Percentiles rank a stretch among this genome's conserved stretches.
Conservation (phyloP, 768 basidiomycete genomes). For the Boletus fagicola region DNA sequence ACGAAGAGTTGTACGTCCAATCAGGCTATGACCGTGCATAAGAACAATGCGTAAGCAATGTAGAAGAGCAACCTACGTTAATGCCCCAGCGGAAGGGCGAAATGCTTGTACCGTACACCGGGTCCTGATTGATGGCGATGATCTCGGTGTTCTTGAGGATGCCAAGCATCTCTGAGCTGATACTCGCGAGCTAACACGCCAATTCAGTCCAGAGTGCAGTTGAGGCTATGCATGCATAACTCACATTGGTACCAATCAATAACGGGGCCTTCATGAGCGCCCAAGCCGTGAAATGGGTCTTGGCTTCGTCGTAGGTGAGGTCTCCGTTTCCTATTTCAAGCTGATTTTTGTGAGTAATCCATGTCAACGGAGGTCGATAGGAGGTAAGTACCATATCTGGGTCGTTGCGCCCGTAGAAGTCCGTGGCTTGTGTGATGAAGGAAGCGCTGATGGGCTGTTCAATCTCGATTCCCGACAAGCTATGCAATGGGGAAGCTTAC, state of each 20-base stretch:
- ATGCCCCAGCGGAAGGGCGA: conserved; percentile 69
- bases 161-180: conserved; percentile 47
- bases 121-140: conserved; percentile 65
- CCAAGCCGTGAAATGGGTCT: conserved; percentile 71
- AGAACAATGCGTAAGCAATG: background rate
- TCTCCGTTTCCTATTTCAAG: conserved; percentile 64
- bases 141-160: conserved; percentile 63
- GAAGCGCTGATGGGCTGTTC: conserved; percentile 46
- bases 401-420: conserved; percentile 66
- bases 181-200: conserved; percentile 44
- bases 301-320: conserved; percentile 60
- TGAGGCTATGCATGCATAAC: conserved; percentile 14
- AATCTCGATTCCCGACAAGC: background rate
- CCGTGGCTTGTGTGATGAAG: conserved; percentile 58
- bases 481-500: conserved; percentile 30
- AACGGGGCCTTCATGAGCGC: conserved; percentile 66
- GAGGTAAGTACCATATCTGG: conserved; percentile 53
- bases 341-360: conserved; percentile 28
- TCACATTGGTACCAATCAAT: conserved; percentile 58
- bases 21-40: conserved; percentile 28
- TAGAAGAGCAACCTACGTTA: conserved; percentile 42
- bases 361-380: background rate
- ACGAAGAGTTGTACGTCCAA: conserved; percentile 38
- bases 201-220: background rate
- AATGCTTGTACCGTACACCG: conserved; percentile 57